A percentile compares a stretch with the other conserved stretches of the same genome.
Conservation (phyloP, 441 rosid genomes). For the Erodium texanum region DNA sequence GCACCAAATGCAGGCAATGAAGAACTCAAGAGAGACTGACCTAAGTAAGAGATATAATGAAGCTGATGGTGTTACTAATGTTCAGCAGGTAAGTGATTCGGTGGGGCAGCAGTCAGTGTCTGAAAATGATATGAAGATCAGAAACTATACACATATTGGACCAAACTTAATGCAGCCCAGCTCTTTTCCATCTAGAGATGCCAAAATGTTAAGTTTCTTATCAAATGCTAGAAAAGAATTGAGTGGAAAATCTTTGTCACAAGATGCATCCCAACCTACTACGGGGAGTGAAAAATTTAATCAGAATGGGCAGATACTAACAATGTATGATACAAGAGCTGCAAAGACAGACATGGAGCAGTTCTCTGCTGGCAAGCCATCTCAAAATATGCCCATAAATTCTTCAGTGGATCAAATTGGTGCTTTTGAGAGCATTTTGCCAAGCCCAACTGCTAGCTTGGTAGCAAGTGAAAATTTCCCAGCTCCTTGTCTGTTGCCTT, state of each 20-base stretch:
- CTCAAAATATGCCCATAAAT: conserved; percentile 32
- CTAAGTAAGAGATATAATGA: conserved; percentile 40
- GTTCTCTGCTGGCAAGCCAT: conserved; percentile 31
- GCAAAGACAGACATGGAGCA: conserved; percentile 30
- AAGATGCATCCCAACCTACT: conserved; percentile 23
- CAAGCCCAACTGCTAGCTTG: conserved; percentile 25
- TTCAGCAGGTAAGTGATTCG: conserved; percentile 24
- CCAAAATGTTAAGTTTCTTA: conserved; percentile 28
- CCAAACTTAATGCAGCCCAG: conserved; percentile 23
- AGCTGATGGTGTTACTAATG: conserved; percentile 26
- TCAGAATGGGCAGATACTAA: conserved; percentile 47
- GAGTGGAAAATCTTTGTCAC: conserved; percentile 26
- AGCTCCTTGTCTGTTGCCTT: conserved; percentile 28
- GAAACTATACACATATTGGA: conserved; percentile 25
- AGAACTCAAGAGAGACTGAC: conserved; percentile 34
- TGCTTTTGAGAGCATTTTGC: conserved; percentile 21
- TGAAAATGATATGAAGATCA: conserved; percentile 23
- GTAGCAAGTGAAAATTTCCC: conserved; percentile 31
- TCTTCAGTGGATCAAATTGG: conserved; percentile 25
- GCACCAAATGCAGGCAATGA: conserved; percentile 43
- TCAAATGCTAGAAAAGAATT: conserved; percentile 24
- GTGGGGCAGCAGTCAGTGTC: conserved; percentile 26
- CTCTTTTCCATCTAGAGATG: conserved; percentile 30
- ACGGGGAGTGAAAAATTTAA: conserved; percentile 26
- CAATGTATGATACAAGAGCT: conserved; percentile 30